Base-by-base conservation (phyloP, 2,329 filamentous ascomycete species). In the Stromatinia cepivora region DNA sequence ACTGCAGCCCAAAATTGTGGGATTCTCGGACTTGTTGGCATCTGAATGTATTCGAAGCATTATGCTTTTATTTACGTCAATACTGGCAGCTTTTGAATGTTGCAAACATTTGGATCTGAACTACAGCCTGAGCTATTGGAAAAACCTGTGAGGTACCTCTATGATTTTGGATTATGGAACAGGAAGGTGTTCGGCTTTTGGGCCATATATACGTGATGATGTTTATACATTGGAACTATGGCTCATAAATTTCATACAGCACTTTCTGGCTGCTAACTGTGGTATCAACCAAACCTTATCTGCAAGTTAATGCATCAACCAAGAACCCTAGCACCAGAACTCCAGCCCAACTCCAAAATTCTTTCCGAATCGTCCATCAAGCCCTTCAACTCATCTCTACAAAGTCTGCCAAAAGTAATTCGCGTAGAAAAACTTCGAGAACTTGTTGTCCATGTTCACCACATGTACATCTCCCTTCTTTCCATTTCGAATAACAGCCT, bases 321-420 rank as follows among this genome's bases (percentile, higher is more conserved):
- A 58, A 15, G 10, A 15, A 28, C 53, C n/a, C 50, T 46, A 56
- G 22, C 36, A 13, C 50, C 28, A 48, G 6, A 61, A 57, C 52
- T 46, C 67, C 57, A 70, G 42, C 10, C n/a, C 34, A 28, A 59
- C 42, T 36, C 45, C 63, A 25, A 20, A 34, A 39, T 28, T 34
- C 17, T 57, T n/a, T 25, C 28, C 22, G 56, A 31, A 20, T 25
- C 52, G 61, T 50, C 57, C 11, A 62, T 34, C 25, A 52, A 22
- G 20, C 62, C 46, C 48, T 25, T 45, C 15, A 42, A 45, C 36
- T 57, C 78, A 79, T 79, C 22, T 20, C 45, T 83, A 96, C 79
- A 97, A 84, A 42, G 89, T 94, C 76, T 93, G 86, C 95, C 95
- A 99, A 78, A 98, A 96, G 79, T 97, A 97, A 76, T 97, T 96